Percentiles rank a stretch among this genome's conserved stretches.
Evolutionary conservation across 108 stramenopile species (phyloP).

Genomic region (Cyclotella sp.): DNA sequence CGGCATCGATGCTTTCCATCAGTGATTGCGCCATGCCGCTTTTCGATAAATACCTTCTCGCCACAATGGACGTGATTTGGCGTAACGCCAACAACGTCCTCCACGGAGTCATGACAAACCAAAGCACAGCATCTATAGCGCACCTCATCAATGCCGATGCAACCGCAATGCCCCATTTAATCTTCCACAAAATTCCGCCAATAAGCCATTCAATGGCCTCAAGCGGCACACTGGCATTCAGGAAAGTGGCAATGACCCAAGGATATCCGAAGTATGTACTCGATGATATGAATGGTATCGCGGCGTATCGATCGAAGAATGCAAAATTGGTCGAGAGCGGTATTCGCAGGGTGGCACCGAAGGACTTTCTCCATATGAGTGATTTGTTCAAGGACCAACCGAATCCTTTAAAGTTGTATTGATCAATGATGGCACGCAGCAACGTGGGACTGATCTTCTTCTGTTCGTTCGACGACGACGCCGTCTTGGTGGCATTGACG

Average conservation of each 20-base stretch:
- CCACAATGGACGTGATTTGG: constrained; percentile 8
- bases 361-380: constrained; percentile 49
- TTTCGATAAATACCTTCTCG: not conserved
- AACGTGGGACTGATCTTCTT: constrained; percentile 10
- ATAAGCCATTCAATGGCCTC: constrained; percentile 68
- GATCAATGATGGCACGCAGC: constrained; percentile 44
- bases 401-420: constrained; percentile 84
- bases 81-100: constrained; percentile 17
- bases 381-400: constrained; percentile 73
- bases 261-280: constrained; percentile 69
- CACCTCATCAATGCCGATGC: constrained; percentile 32
- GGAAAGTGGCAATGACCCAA: constrained; percentile 54
- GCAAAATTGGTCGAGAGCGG: constrained; percentile 73
- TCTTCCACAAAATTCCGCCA: constrained; percentile 38
- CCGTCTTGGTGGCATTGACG: constrained; percentile 16
- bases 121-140: constrained; percentile 19
- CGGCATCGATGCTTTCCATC: constrained; percentile 17
- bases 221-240: constrained; percentile 65
- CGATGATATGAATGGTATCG: constrained; percentile 56
- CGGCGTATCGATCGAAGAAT: constrained; percentile 65
- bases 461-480: not conserved
- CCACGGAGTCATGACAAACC: constrained; percentile 31
- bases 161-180: constrained; percentile 35
- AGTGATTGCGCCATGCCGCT: constrained; percentile 24
- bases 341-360: constrained; percentile 66